Base-by-base conservation (phyloP, 208 protist genomes). In the Spongospora subterranea region DNA sequence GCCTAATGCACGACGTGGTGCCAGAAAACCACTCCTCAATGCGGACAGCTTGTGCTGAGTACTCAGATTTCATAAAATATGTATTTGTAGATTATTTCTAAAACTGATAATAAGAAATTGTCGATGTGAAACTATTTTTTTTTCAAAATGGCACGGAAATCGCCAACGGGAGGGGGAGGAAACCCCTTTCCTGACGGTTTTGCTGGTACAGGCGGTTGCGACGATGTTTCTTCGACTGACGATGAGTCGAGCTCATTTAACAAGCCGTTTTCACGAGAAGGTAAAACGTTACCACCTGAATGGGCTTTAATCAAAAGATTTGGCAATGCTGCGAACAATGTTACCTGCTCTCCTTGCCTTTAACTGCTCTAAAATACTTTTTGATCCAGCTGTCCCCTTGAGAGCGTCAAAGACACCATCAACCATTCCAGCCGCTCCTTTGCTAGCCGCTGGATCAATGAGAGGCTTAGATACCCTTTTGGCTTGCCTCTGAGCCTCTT, bases 401-500 rank as follows among this genome's bases (percentile, higher is more conserved):
- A 82, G 40, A 40, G 71, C 71, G n/a, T 82, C 71, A n/a, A 82
- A 82, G 35, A 82, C 71, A n/a, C 71, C 71, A 82, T 82, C 71
- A 43, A 82, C 71, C 71, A 82, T 82, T 6, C 71, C 71, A 43
- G 71, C 71, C 13, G 71, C 71, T 20, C 35, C 71, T 20, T 82
- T 82, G 13, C 71, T 6, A 60, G 50, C 50, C 6, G 6, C 24
- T 6, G n/a, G 17, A 43, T 82, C 71, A 6, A 82, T 20, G 6
- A 82, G n/a, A 20, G 71, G 71, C 17, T 43, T 35, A 13, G 71
- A 82, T 6, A 6, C 71, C 6, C 71, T 6, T 35, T 82, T 82
- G 35, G 71, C 71, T 82, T 35, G 35, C 40, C 71, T 35, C 35
- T 82, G 71, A 6, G 71, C 71, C 35, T 82, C 71, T 82, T n/a